Conservation (phyloP, 2,329 filamentous ascomycete species). For the Metarhizium album region DNA sequence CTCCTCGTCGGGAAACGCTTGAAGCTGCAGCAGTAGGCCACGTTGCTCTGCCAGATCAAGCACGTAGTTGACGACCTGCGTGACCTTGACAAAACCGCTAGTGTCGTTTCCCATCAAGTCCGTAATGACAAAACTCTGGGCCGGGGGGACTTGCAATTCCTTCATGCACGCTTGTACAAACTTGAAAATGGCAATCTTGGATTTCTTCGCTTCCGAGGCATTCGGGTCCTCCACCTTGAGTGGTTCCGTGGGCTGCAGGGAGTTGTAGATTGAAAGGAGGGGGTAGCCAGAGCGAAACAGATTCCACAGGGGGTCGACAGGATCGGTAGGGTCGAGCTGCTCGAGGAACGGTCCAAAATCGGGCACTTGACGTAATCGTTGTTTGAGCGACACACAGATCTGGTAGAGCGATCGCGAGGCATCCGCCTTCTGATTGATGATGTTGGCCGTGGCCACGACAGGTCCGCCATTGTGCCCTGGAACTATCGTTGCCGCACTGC, state of each 20-base stretch:
- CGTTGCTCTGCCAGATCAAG: conserved; percentile 75
- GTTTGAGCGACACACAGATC: conserved; percentile 78
- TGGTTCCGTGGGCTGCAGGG: conserved; percentile 57
- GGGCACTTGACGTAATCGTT: conserved; percentile 72
- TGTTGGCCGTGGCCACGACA: conserved; percentile 74
- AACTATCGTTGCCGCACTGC: conserved; percentile 31
- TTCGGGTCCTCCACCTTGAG: conserved; percentile 56
- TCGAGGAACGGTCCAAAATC: conserved; percentile 67
- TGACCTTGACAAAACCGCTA: conserved; percentile 94
- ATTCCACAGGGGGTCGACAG: conserved; percentile 85
- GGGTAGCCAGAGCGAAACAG: conserved; percentile 76
- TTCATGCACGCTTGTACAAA: conserved; percentile 84
- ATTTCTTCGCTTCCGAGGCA: conserved; percentile 58
- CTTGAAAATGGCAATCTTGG: conserved; percentile 82
- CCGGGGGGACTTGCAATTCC: conserved; percentile 66
- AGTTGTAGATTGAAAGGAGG: conserved; percentile 81
- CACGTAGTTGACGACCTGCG: conserved; percentile 83
- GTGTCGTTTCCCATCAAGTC: conserved; percentile 92
- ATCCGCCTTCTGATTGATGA: conserved; percentile 94
- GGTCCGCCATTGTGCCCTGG: conserved; percentile 41
- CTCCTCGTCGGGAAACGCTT: conserved; percentile 47
- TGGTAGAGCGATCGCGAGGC: conserved; percentile 88
- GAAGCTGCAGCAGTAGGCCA: conserved; percentile 56
- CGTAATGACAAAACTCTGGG: conserved; percentile 83
- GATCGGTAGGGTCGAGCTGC: conserved; percentile 60